phyloP scores from a whole-genome alignment of 139 green algal genomes.

The Yamagishiella unicocca region DNA sequence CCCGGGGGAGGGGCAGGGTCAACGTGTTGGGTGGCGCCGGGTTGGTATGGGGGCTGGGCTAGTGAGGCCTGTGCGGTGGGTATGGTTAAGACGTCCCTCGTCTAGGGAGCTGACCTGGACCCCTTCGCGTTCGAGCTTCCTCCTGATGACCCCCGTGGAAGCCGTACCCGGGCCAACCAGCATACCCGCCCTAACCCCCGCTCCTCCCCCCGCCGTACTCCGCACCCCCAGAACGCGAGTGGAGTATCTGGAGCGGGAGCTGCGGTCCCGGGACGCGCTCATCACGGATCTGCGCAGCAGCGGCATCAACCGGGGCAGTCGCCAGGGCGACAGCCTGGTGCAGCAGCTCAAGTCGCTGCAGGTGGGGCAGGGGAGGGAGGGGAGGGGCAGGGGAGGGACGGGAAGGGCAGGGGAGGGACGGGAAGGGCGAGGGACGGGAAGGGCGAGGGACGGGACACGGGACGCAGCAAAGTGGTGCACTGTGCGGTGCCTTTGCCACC shows the following conservation, averaged over 20 bases:
- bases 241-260: slow-evolving; percentile 39
- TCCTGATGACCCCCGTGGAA: too few species aligned
- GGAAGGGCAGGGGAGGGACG: neutral
- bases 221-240: slow-evolving; percentile 29
- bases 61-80: too few species aligned
- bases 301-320: neutral
- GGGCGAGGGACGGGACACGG: too few species aligned
- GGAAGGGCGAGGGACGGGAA: neutral
- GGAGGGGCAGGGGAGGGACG: neutral
- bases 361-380: neutral
- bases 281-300: slow-evolving; percentile 42
- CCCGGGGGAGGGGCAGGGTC: too few species aligned
- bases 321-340: neutral
- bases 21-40: too few species aligned
- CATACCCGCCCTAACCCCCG: neutral
- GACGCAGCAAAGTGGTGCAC: too few species aligned
- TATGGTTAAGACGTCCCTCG: too few species aligned
- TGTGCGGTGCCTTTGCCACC: too few species aligned
- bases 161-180: too few species aligned
- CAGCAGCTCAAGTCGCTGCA: slow-evolving; percentile 22
- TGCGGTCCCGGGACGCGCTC: slow-evolving; percentile 32
- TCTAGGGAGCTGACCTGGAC: too few species aligned
- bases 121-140: too few species aligned
- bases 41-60: too few species aligned
- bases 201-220: neutral